Evolutionary conservation across 1,284 basidiomycete species (phyloP).

Genomic region (Pterula multifida): DNA sequence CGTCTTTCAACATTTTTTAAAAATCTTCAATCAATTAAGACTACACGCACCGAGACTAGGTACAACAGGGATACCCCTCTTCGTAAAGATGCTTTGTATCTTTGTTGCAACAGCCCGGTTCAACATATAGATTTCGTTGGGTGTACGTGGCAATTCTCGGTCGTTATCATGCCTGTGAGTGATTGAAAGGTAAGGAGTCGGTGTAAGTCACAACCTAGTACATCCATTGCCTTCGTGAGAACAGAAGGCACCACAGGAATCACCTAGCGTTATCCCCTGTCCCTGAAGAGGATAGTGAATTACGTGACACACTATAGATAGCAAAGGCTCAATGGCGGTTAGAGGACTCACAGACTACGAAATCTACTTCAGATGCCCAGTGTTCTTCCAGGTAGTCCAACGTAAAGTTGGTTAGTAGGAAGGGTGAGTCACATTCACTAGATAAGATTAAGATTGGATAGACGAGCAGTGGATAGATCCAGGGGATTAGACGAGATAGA

Average conservation of each 20-base stretch:
- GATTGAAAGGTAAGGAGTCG: background rate
- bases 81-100: slow-evolving; percentile 62
- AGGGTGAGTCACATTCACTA: slow-evolving; percentile 82
- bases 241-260: too few relatives aligned
- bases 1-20: too few relatives aligned
- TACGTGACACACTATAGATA: slow-evolving; percentile 1
- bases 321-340: background rate
- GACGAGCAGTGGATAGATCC: slow-evolving; percentile 1
- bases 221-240: too few relatives aligned
- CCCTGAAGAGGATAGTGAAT: slow-evolving; percentile 33
- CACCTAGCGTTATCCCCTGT: slow-evolving; percentile 88
- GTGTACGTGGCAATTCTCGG: slow-evolving; percentile 66
- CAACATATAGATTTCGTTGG: slow-evolving; percentile 68
- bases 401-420: slow-evolving; percentile 68
- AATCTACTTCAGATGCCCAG: slow-evolving; percentile 80
- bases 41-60: slow-evolving; percentile 61
- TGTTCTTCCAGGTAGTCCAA: slow-evolving; percentile 73
- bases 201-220: background rate
- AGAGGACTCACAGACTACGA: slow-evolving; percentile 63
- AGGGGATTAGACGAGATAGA: slow-evolving; percentile 2
- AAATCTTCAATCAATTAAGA: too few relatives aligned
- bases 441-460: slow-evolving; percentile 7
- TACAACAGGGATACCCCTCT: slow-evolving; percentile 68
- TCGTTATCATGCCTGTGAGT: slow-evolving; percentile 79
- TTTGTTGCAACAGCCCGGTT: slow-evolving; percentile 59